Evolutionary conservation across 106 monocot genomes (phyloP).

Genomic region (Apostasia shenzhenica): DNA sequence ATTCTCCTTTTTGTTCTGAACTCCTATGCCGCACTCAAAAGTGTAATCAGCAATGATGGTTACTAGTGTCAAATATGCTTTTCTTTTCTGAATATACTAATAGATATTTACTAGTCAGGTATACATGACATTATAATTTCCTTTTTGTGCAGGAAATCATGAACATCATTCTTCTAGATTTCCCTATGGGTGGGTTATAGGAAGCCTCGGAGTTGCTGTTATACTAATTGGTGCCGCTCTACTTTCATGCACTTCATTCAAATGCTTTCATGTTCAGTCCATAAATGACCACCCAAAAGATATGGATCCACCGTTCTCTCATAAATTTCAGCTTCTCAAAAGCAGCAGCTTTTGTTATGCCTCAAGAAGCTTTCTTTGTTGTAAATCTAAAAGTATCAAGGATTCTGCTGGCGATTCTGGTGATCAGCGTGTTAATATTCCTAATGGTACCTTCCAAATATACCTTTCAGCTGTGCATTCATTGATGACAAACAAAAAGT

Average conservation of each 20-base stretch:
- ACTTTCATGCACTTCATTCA: conserved; percentile 46
- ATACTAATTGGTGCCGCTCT: conserved; percentile 43
- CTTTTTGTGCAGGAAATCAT: conserved; percentile 33
- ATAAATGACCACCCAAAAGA: conserved; percentile 41
- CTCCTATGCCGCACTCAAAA: too few species aligned
- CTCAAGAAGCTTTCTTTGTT: conserved; percentile 61
- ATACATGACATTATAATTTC: background rate
- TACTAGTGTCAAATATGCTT: too few species aligned
- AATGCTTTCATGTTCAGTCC: conserved; percentile 16
- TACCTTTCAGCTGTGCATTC: background rate
- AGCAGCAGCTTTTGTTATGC: conserved; percentile 68
- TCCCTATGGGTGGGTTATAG: conserved; percentile 78
- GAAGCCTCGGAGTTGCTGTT: conserved; percentile 59
- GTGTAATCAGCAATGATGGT: too few species aligned
- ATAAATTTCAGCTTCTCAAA: conserved; percentile 70
- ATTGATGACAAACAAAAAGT: too few species aligned
- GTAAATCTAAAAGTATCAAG: conserved; percentile 41
- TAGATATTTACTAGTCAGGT: too few species aligned
- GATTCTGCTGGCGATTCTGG: conserved; percentile 26
- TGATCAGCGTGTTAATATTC: conserved; percentile 45
- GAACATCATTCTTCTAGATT: conserved; percentile 41
- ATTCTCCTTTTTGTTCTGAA: too few species aligned
- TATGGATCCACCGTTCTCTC: conserved; percentile 24
- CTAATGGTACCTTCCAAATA: conserved; percentile 42
- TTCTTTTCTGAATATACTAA: too few species aligned